A percentile compares a stretch with the other conserved stretches of the same genome.
Conservation (phyloP, 441 rosid genomes). For the Pelargonium citronellum region DNA sequence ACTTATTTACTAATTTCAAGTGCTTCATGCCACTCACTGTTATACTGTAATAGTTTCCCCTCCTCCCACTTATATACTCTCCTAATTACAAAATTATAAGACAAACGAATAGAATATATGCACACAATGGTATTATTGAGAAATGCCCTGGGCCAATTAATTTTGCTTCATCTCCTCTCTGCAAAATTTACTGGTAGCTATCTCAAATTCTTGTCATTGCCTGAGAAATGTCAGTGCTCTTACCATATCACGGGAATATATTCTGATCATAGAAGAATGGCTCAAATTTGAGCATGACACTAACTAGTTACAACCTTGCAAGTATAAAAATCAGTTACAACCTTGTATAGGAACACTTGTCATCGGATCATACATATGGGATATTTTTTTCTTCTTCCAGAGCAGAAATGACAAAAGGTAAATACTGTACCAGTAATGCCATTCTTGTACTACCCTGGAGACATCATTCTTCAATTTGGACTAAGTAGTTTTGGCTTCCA, state of each 20-base stretch:
- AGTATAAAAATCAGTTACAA: conserved; percentile 10
- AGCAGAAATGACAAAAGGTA: conserved; percentile 18
- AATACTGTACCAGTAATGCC: conserved; percentile 27
- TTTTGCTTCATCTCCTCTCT: not conserved
- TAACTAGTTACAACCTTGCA: conserved; percentile 26
- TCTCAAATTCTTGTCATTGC: conserved; percentile 11
- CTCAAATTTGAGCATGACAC: conserved; percentile 39
- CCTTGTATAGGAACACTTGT: conserved; percentile 19
- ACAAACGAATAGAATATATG: not conserved
- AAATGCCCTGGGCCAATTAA: not conserved
- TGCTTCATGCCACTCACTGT: too few species aligned
- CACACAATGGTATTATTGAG: not conserved
- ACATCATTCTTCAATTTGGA: conserved; percentile 20
- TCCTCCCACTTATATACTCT: not conserved
- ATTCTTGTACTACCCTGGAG: conserved; percentile 1
- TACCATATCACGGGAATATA: conserved; percentile 7
- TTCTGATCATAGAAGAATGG: conserved; percentile 28
- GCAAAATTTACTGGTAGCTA: not conserved
- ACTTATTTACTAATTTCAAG: too few species aligned
- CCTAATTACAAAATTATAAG: not conserved
- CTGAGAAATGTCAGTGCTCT: not conserved
- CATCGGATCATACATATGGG: conserved; percentile 24
- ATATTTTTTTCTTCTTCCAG: conserved; percentile 17
- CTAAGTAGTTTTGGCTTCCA: conserved; percentile 15
- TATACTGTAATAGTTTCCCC: not conserved